Evolutionary conservation across 2,329 filamentous ascomycete species (phyloP).

Genomic region (Diaporthe aspalathi): DNA sequence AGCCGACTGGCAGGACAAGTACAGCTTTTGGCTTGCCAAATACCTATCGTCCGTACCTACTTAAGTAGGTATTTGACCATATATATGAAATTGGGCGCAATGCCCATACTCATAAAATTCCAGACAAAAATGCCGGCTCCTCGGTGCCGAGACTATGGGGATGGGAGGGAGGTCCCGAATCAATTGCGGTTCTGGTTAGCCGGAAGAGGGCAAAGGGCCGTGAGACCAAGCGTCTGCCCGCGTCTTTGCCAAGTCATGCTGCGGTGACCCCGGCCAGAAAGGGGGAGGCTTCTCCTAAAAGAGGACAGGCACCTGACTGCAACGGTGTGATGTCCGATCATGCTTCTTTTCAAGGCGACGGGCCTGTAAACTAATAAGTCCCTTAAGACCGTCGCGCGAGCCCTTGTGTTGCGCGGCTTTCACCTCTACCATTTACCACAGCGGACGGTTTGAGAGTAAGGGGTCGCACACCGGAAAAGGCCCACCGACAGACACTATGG

Average conservation of each 20-base stretch:
- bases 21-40: too few relatives aligned
- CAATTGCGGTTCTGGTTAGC: slow-evolving; percentile 1
- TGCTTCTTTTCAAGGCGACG: neutral
- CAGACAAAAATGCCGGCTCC: neutral
- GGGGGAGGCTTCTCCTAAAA: slow-evolving; percentile 19
- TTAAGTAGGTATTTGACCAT: neutral
- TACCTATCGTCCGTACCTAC: too few relatives aligned
- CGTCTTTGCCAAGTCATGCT: slow-evolving; percentile 25
- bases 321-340: neutral
- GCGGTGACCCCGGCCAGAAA: slow-evolving; percentile 14
- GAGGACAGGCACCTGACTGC: slow-evolving; percentile 12
- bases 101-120: neutral
- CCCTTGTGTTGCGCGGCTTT: neutral
- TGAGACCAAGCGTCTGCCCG: slow-evolving; percentile 20
- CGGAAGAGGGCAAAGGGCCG: slow-evolving; percentile 20
- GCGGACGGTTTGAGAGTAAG: neutral
- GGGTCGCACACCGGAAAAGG: neutral
- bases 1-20: neutral
- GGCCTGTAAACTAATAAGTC: neutral
- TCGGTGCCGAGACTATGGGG: neutral
- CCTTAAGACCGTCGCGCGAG: slow-evolving; percentile 1
- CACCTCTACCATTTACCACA: neutral
- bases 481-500: slow-evolving; percentile 20
- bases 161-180: slow-evolving; percentile 4
- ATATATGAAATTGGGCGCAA: neutral